Percentiles rank a stretch among this genome's conserved stretches.
Evolutionary conservation across 1,139 yeast species (phyloP).

Genomic region (Tardiomyces blankii): DNA sequence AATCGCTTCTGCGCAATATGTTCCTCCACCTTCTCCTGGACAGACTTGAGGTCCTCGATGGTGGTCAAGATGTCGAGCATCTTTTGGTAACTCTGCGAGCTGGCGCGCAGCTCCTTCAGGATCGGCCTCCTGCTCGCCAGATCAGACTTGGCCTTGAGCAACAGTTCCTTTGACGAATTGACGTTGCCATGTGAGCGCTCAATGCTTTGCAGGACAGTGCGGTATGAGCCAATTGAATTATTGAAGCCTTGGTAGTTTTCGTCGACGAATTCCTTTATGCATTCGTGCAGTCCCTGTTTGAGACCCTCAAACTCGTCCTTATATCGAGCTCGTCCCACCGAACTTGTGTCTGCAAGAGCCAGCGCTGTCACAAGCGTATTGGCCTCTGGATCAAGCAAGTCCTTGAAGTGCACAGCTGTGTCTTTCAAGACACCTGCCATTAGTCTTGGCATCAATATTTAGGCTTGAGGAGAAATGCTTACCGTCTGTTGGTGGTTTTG

Average conservation of each 20-base stretch:
- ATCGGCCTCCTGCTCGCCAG: constrained; percentile 45
- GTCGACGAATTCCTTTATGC: constrained; percentile 61
- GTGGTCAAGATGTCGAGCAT: constrained; percentile 61
- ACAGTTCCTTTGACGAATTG: constrained; percentile 38
- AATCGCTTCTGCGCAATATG: constrained; percentile 58
- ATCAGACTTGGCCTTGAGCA: constrained; percentile 38
- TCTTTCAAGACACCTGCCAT: background rate
- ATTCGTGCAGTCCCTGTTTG: constrained; percentile 42
- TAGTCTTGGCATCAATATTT: background rate
- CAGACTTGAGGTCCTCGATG: constrained; percentile 48
- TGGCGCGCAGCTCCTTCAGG: constrained; percentile 52
- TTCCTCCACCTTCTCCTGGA: constrained; percentile 57
- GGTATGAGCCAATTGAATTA: constrained; percentile 68
- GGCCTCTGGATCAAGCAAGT: constrained; percentile 35
- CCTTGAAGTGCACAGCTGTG: constrained; percentile 13
- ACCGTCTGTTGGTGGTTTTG: background rate
- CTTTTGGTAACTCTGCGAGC: constrained; percentile 51
- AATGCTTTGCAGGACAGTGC: constrained; percentile 45
- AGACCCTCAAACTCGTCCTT: constrained; percentile 44
- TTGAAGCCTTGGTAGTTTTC: constrained; percentile 73
- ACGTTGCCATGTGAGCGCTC: constrained; percentile 48
- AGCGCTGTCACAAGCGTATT: constrained; percentile 81
- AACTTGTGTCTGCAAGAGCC: constrained; percentile 69
- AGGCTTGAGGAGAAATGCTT: too few relatives aligned
- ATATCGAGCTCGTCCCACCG: constrained; percentile 78